Conservation (phyloP, 2,329 filamentous ascomycete species). For the Fusarium brachygibbosum region DNA sequence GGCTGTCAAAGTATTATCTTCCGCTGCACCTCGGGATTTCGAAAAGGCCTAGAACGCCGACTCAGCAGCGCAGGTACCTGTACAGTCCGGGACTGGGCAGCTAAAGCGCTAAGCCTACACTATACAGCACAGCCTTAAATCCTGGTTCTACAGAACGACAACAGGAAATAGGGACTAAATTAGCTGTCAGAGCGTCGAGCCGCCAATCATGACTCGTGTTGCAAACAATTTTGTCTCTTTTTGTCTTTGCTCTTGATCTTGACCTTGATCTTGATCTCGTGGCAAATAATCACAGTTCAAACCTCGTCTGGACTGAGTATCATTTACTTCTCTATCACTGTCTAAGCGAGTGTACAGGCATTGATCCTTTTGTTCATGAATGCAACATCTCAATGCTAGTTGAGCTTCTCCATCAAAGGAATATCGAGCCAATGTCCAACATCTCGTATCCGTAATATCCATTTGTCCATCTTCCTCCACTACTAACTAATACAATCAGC, state of each 20-base stretch:
- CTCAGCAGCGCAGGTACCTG: background rate
- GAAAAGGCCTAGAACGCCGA: constrained; percentile 34
- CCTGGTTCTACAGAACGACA: background rate
- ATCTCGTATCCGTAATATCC: constrained; percentile 4
- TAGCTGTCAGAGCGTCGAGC: constrained; percentile 15
- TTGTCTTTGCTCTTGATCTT: background rate
- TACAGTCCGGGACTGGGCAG: background rate
- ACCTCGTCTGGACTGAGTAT: background rate
- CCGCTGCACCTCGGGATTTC: constrained; percentile 33
- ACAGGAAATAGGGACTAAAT: background rate
- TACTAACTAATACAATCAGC: constrained; percentile 12
- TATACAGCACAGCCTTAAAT: constrained; percentile 2
- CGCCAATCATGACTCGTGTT: constrained; percentile 24
- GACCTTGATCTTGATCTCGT: background rate
- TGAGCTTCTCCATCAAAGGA: constrained; percentile 12
- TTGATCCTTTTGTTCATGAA: background rate
- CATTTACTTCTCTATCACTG: background rate
- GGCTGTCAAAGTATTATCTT: constrained; percentile 15
- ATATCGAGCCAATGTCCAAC: background rate
- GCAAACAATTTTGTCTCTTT: constrained; percentile 4
- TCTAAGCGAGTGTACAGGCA: constrained; percentile 4
- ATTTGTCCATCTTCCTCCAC: background rate
- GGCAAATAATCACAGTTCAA: background rate
- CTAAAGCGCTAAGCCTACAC: background rate
- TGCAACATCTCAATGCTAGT: constrained; percentile 1